Evolutionary conservation across 208 protist species (phyloP), one percentile per base, ranked within the genome.

Genomic region (Wallacemonas sp.): DNA sequence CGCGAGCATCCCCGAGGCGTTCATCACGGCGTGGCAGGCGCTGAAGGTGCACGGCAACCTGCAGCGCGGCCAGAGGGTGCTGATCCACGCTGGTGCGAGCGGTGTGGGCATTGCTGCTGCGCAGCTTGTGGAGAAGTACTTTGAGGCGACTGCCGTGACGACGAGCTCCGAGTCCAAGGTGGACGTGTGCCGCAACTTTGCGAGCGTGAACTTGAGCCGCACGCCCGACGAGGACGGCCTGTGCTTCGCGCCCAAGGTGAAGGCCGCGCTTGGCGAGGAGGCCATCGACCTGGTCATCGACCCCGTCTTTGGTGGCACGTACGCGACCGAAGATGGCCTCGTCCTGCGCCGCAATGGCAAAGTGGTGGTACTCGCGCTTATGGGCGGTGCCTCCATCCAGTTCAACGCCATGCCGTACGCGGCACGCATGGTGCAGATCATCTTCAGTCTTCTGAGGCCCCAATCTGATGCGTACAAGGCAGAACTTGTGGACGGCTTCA

Each of bases 1-100:
- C 8, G 87, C 92, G 36, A 83, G 81, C 21, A 86, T 98, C 26
- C 94, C 96, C 8, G 96, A 98, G 76, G 76, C 82, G 9, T 98
- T 93, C 68, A 54, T 98, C n/a, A 98, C 94, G 11, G 96, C 93
- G 30, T 98, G 83, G 79, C 94, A 97, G 75, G 62, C 76, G 19
- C 76, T 98, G 29, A 79, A 88, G 30, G 61, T 78, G 24, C 78
- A 92, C 58, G 90, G 80, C 5, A 72, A 90, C 32, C 62, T 92
- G 46, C 48, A 82, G 68, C 43, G 62, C 2, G 79, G 80, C 8
- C 72, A 97, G 49, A 74, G 61, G 3, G 88, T 97, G 26, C 78
- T 96, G 19, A 83, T 98, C 56, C 91, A 97, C 66, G 91, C 92
- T 38, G 88, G 82, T 27, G 88, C 87, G 38, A 96, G 90, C 63